Evolutionary conservation across 2,329 filamentous ascomycete species (phyloP), one percentile per base, ranked within the genome.

Genomic region (Stagonosporopsis rhizophila): DNA sequence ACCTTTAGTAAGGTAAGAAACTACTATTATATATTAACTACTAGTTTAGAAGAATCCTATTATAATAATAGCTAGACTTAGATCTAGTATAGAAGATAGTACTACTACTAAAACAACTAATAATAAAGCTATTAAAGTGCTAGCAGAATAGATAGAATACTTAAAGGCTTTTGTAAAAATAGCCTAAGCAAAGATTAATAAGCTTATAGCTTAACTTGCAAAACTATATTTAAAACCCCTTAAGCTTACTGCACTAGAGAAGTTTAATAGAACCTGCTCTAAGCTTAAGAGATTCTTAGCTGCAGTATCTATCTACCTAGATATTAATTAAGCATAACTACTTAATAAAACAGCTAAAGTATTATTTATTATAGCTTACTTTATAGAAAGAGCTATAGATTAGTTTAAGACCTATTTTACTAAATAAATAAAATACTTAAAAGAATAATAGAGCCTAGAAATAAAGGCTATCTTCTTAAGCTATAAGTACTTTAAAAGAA

Each of bases 341-440:
- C n/a, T n/a, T n/a, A n/a, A n/a, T n/a, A n/a, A n/a, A n/a, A n/a
- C n/a, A n/a, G n/a, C n/a, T n/a, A n/a, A n/a, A n/a, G n/a, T n/a
- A n/a, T n/a, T n/a, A n/a, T n/a, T n/a, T n/a, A n/a, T n/a, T n/a
- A n/a, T n/a, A n/a, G n/a, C n/a, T n/a, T n/a, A n/a, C n/a, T n/a
- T n/a, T n/a, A n/a, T n/a, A n/a, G n/a, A n/a, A n/a, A n/a, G n/a
- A n/a, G n/a, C n/a, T n/a, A n/a, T n/a, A 25, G 38, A 40, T 6
- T 40, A 25, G 38, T 40, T 40, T 40, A 40, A 40, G 38, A 40
- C 38, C 38, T 40, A 40, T 19, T 19, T 40, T 25, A 40, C 38
- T 7, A 25, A 40, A 25, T 15, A 15, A 23, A 40, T 40, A 25
- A 40, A 25, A 19, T 40, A 40, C n/a, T 12, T 25, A 40, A 6